These are phyloP conservation scores for Aspergillus sp. DNA, from an alignment of 2,329 filamentous ascomycete genomes.

Conservation along the genomic window DNA sequence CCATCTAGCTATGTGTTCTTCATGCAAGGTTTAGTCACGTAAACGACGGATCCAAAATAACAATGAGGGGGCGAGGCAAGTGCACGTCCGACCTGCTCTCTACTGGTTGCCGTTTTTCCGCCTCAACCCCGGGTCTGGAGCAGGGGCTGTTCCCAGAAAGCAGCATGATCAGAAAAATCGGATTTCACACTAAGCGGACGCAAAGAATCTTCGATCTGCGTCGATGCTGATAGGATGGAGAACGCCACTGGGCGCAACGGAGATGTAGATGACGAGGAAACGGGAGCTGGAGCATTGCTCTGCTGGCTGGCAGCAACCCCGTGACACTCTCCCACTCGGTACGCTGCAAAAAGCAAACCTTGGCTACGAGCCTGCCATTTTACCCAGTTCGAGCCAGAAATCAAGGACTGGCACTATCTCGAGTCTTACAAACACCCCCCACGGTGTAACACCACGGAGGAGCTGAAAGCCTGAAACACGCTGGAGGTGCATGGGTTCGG, in stretches of 20 bases:
- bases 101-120: background rate
- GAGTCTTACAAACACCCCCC: background rate
- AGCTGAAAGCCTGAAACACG: background rate
- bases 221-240: constrained; percentile 6
- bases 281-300: background rate
- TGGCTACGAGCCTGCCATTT: background rate
- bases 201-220: background rate
- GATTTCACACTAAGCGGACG: background rate
- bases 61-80: constrained; percentile 3
- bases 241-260: constrained; percentile 7
- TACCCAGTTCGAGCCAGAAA: background rate
- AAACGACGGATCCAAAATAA: constrained; percentile 8
- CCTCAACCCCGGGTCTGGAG: background rate
- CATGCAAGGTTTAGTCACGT: constrained; percentile 17
- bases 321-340: constrained; percentile 5
- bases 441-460: background rate
- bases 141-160: background rate
- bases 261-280: constrained; percentile 8
- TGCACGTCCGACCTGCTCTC: background rate
- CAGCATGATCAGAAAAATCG: constrained; percentile 1
- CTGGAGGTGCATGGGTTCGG: background rate
- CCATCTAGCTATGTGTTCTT: constrained; percentile 1
- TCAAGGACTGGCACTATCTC: background rate
- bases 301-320: constrained; percentile 9
- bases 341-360: background rate